Evolutionary conservation across 305 asterid species (phyloP).

Genomic region (Fraxinus angustifolia): DNA sequence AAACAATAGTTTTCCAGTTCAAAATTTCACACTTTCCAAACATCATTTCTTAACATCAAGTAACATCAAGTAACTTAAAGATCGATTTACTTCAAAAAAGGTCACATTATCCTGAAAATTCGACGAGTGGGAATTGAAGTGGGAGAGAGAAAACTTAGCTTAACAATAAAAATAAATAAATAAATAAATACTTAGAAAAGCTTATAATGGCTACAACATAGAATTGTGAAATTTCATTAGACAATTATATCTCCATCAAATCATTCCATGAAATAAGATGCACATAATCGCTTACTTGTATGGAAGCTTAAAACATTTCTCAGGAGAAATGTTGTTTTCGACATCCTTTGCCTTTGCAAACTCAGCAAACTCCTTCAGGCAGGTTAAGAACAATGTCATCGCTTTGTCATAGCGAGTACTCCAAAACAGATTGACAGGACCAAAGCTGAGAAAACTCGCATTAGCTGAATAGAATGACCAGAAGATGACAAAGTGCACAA

Average conservation of each 20-base stretch:
- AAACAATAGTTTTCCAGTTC: not conserved
- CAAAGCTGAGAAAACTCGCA: constrained; percentile 57
- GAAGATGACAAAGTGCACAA: constrained; percentile 3
- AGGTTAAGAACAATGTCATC: constrained; percentile 82
- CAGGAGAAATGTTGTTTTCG: constrained; percentile 81
- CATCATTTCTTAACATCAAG: not conserved
- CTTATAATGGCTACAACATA: not conserved
- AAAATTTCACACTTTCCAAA: not conserved
- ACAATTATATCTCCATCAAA: not conserved
- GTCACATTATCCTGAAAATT: too few species aligned
- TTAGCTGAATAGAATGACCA: constrained; percentile 20
- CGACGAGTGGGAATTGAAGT: too few species aligned
- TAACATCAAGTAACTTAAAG: not conserved
- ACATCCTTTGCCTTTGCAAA: constrained; percentile 88
- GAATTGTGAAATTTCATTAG: not conserved
- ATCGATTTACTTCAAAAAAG: not conserved
- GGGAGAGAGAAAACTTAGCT: not conserved
- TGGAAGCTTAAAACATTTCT: constrained; percentile 89
- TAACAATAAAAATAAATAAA: not conserved
- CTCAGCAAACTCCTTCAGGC: constrained; percentile 96
- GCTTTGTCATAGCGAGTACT: constrained; percentile 99
- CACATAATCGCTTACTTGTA: constrained; percentile 63
- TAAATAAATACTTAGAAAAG: not conserved
- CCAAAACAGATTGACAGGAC: constrained; percentile 99
- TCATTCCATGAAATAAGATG: not conserved